Conservation (phyloP, 2,329 filamentous ascomycete species). For the Thielaviopsis euricoi region DNA sequence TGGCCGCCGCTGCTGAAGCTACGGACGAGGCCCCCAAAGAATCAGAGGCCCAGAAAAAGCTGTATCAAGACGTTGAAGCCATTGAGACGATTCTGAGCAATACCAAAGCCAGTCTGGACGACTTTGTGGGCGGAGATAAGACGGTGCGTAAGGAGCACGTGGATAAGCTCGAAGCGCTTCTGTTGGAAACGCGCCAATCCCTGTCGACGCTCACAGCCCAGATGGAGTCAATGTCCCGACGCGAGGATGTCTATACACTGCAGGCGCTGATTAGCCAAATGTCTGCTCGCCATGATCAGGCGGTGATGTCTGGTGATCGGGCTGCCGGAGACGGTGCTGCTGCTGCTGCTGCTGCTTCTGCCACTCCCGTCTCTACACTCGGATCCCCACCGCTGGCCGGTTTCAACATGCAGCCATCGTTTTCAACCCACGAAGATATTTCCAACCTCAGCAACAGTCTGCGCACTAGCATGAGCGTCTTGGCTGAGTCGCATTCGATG, state of each 20-base stretch:
- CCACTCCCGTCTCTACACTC: neutral
- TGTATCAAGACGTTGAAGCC: constrained; percentile 41
- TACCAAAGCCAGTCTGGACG: constrained; percentile 75
- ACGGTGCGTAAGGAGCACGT: constrained; percentile 50
- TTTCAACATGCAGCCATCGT: constrained; percentile 7
- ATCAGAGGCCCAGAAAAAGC: neutral
- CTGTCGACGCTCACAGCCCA: constrained; percentile 50
- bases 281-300: constrained; percentile 58
- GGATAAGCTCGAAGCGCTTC: constrained; percentile 45
- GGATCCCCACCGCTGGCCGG: neutral
- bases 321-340: neutral
- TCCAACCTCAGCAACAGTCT: constrained; percentile 10
- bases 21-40: neutral
- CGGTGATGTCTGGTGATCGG: constrained; percentile 36
- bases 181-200: constrained; percentile 60
- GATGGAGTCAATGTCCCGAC: constrained; percentile 54
- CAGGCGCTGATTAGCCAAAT: constrained; percentile 68
- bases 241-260: constrained; percentile 61
- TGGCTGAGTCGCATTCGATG: constrained; percentile 59
- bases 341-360: neutral
- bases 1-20: constrained; percentile 45
- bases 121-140: constrained; percentile 56
- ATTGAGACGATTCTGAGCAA: constrained; percentile 84
- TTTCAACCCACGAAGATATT: constrained; percentile 8
- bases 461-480: constrained; percentile 17